Percentiles rank a stretch among this genome's conserved stretches.
phyloP scores from a whole-genome alignment of 2,329 filamentous ascomycete species.

The Aspergillus sp. region DNA sequence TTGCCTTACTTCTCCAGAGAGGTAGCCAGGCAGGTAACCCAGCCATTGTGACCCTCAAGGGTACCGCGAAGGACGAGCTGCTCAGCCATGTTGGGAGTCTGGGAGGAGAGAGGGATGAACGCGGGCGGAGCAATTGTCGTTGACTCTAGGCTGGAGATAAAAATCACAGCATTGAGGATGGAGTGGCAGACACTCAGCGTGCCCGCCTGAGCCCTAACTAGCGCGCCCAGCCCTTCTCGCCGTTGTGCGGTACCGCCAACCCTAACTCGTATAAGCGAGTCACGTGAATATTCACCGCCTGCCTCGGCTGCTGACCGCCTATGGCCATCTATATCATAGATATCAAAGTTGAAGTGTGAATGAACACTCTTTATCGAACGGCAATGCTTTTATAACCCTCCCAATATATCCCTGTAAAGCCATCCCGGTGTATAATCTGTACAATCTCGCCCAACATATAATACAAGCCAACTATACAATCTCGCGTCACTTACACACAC shows the following conservation, averaged over 20 bases:
- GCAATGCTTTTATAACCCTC: no score
- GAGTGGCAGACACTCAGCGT: slow-evolving; percentile 31
- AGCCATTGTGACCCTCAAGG: slow-evolving; percentile 99
- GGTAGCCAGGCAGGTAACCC: slow-evolving; percentile 97
- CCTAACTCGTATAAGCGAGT: slow-evolving; percentile 37
- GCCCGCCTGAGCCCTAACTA: slow-evolving; percentile 30
- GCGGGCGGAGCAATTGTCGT: slow-evolving; percentile 46
- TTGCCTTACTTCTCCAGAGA: slow-evolving; percentile 91
- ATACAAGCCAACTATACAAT: background rate
- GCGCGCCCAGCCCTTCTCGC: slow-evolving; percentile 19
- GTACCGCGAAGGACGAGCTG: slow-evolving; percentile 94
- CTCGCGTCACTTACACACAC: background rate
- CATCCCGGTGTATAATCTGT: no score
- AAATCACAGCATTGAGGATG: slow-evolving; percentile 39
- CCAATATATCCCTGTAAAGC: background rate
- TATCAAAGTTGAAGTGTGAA: no score
- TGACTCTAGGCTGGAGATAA: slow-evolving; percentile 42
- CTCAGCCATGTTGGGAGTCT: slow-evolving; percentile 71
- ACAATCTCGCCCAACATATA: background rate
- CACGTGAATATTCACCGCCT: slow-evolving; percentile 25
- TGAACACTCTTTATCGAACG: no score
- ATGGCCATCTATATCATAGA: no score
- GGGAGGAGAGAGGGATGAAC: slow-evolving; percentile 38
- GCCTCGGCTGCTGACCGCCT: background rate
- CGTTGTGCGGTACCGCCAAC: slow-evolving; percentile 28